Base-by-base conservation (phyloP, 2,329 filamentous ascomycete genomes). In the Penicillium sp. region DNA sequence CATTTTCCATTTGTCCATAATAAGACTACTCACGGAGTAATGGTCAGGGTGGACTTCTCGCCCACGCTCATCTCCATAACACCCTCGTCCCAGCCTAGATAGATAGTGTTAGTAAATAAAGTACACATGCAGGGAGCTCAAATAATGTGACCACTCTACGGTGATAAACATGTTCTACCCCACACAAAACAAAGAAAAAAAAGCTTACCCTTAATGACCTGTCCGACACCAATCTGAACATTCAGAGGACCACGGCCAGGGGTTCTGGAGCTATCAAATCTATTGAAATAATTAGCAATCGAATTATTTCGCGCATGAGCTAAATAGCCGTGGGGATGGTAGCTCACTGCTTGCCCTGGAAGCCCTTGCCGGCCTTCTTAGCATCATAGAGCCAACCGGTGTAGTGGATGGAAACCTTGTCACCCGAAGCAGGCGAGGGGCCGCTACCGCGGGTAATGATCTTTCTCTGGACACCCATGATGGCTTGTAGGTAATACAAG, bases 341-440 rank as follows among this genome's bases (percentile, higher is more conserved):
- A 42, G 39, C 88, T 70, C 80, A 96, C 92, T 92, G 74, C 47
- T 77, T 78, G 70, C 92, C 92, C 82, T 83, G 83, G 67, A 68
- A 72, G 61, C 89, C 86, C 71, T 84, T 81, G 60, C 85, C 81
- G 31, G 83, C 77, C 74, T 85, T 79, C 64, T 72, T 78, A 33
- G 81, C 72, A 71, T 95, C 88, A 78, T 89, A 90, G 63, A 97
- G 83, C 79, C 82, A 96, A 69, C 93, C 93, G 45, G 90, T 95
- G 83, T 96, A 97, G 78, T 93, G 86, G 72, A 97, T 96, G 69
- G 84, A 85, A 71, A 97, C 91, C 33, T 78, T 86, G 73, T 96
- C 86, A 66, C 91, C 89, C 9, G 70, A 68, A 63, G 76, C 72
- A 58, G 93, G 90, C 61, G 77, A 79, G 67, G 85, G 72, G 54